Evolutionary conservation across 352 stramenopile species (phyloP).

Genomic region (Saprolegnia diclina): DNA sequence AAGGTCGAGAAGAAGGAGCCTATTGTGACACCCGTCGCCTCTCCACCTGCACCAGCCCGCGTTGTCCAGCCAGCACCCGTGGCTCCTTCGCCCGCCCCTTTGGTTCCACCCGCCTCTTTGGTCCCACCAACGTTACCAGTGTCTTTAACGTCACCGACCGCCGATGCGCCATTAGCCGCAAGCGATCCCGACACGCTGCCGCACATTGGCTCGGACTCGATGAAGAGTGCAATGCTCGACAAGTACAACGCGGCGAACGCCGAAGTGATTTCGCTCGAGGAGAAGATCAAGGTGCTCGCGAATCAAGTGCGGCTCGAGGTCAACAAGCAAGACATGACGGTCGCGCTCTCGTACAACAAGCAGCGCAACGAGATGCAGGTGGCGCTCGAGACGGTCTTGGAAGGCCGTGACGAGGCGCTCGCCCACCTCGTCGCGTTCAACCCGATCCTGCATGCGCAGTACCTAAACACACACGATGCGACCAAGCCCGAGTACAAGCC

Average conservation of each 20-base stretch:
- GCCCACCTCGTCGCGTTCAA: slow-evolving; percentile 15
- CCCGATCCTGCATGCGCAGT: background rate
- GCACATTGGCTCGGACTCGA: slow-evolving; percentile 1
- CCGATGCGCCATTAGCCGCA: background rate
- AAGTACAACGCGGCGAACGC: slow-evolving; percentile 21
- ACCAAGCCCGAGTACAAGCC: slow-evolving; percentile 12
- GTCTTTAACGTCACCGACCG: no score
- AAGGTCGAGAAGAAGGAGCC: slow-evolving; percentile 9
- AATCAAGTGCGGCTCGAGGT: slow-evolving; percentile 16
- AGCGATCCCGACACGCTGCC: background rate
- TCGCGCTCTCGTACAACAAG: slow-evolving; percentile 5
- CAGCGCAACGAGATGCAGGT: slow-evolving; percentile 17
- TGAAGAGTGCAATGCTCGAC: slow-evolving; percentile 20
- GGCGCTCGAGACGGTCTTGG: slow-evolving; percentile 4
- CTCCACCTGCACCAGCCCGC: background rate
- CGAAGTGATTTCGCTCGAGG: slow-evolving; percentile 7
- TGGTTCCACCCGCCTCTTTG: background rate
- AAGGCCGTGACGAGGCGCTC: slow-evolving; percentile 15
- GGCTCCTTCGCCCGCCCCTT: background rate
- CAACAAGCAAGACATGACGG: background rate
- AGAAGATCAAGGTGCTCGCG: slow-evolving; percentile 14
- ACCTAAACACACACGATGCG: slow-evolving; percentile 12
- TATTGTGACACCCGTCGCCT: background rate
- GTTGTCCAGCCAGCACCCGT: background rate
- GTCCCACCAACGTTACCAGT: no score